Evolutionary conservation across 176 grass and related monocot species (phyloP).

Genomic region (Cocos nucifera): DNA sequence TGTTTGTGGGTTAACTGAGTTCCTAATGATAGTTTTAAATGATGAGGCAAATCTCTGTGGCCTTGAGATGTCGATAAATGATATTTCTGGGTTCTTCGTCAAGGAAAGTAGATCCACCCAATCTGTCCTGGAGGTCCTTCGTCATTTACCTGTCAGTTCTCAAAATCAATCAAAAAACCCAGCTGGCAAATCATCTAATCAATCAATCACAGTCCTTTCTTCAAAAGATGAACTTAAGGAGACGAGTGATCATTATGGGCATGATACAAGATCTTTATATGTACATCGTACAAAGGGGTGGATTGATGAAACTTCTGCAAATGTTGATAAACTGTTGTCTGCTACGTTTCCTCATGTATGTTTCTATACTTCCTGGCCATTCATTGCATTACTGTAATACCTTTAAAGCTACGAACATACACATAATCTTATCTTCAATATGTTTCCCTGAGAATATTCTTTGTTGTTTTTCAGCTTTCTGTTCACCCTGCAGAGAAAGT

Average conservation of each 20-base stretch:
- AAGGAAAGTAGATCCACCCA: conserved; percentile 34
- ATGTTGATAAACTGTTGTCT: conserved; percentile 61
- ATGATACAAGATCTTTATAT: conserved; percentile 37
- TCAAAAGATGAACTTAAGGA: conserved; percentile 4
- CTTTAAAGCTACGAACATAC: no score
- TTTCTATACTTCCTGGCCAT: not conserved
- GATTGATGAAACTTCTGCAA: conserved; percentile 65
- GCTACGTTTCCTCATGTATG: conserved; percentile 66
- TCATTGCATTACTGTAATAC: no score
- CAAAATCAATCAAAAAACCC: conserved; percentile 10
- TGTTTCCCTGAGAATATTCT: not conserved
- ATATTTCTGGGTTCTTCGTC: not conserved
- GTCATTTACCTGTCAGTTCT: conserved; percentile 43
- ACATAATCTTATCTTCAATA: not conserved
- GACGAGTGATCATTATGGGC: conserved; percentile 17
- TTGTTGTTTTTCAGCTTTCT: conserved; percentile 44
- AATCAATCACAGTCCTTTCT: not conserved
- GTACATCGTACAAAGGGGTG: conserved; percentile 68
- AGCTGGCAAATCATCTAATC: not conserved
- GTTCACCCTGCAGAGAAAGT: conserved; percentile 87
- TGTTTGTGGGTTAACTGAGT: conserved; percentile 72
- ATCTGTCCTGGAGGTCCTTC: conserved; percentile 71
- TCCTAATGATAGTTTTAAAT: conserved; percentile 69
- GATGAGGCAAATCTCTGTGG: conserved; percentile 59
- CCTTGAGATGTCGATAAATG: conserved; percentile 23